Percentiles rank a stretch among this genome's conserved stretches.
Evolutionary conservation across 2,329 filamentous ascomycete genomes (phyloP).

Genomic region (Coleophoma eucalyptorum): DNA sequence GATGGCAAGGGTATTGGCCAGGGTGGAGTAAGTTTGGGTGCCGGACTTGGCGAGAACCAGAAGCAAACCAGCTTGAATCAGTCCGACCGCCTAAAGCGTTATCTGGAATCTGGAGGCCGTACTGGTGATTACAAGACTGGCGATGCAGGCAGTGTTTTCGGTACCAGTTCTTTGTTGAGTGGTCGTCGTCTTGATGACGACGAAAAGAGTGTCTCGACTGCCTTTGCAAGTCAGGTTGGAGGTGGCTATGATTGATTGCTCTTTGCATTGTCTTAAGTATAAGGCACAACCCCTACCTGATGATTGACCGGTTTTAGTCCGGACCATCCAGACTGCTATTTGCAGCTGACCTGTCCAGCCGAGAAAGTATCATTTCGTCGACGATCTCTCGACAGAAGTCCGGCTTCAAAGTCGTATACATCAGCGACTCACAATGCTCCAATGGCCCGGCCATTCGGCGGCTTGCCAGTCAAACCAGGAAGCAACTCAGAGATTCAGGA

Average conservation of each 20-base stretch:
- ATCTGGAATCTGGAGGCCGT: slow-evolving; percentile 81
- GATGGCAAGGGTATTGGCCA: slow-evolving; percentile 73
- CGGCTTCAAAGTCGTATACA: not conserved
- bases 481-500: slow-evolving; percentile 3
- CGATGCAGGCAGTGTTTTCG: slow-evolving; percentile 64
- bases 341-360: slow-evolving; percentile 1
- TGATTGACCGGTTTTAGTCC: slow-evolving; percentile 1
- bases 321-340: slow-evolving; percentile 6
- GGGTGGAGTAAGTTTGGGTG: slow-evolving; percentile 81
- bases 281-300: not conserved
- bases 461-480: not conserved
- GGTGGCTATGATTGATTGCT: slow-evolving; percentile 31
- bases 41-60: slow-evolving; percentile 72
- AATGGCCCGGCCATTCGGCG: not conserved
- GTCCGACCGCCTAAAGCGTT: slow-evolving; percentile 88
- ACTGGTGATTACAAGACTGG: slow-evolving; percentile 48
- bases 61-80: slow-evolving; percentile 74
- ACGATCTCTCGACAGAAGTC: slow-evolving; percentile 5
- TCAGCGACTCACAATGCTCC: not conserved
- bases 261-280: slow-evolving; percentile 1
- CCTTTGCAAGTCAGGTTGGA: slow-evolving; percentile 92
- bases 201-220: slow-evolving; percentile 91
- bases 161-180: slow-evolving; percentile 46
- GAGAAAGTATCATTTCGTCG: slow-evolving; percentile 7
- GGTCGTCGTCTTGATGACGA: slow-evolving; percentile 71